Conservation (phyloP, 495 filamentous ascomycete genomes). For the Schizothecium vesticola region DNA sequence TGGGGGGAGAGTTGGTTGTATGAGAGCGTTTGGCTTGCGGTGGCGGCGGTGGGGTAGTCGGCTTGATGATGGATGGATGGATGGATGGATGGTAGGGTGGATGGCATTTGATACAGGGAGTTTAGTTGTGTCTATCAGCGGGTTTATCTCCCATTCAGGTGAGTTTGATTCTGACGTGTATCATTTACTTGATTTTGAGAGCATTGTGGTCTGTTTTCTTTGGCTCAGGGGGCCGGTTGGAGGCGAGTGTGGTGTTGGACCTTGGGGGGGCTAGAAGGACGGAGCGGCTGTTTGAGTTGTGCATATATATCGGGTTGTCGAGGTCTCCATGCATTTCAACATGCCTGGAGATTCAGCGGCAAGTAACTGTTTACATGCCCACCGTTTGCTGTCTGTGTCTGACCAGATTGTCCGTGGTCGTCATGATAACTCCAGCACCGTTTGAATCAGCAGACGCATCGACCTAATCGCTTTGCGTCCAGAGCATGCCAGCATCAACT, state of each 20-base stretch:
- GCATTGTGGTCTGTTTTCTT: neutral
- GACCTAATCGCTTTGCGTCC: neutral
- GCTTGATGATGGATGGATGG: neutral
- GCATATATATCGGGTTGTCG: neutral
- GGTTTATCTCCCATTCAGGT: neutral
- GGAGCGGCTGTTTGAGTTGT: neutral
- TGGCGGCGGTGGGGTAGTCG: neutral
- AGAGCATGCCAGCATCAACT: too few relatives aligned
- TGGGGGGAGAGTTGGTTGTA: neutral
- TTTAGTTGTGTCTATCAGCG: neutral
- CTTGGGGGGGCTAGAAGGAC: too few relatives aligned
- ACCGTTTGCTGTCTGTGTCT: too few relatives aligned
- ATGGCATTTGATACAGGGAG: neutral
- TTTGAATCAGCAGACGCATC: neutral
- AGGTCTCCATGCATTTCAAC: constrained; percentile 7
- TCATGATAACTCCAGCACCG: neutral
- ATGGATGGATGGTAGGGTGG: neutral
- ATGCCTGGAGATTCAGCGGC: constrained; percentile 1
- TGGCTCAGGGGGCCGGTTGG: neutral
- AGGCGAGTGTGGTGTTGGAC: neutral
- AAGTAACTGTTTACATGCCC: neutral
- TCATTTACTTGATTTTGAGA: neutral
- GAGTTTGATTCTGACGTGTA: constrained; percentile 1
- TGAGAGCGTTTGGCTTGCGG: constrained; percentile 3
- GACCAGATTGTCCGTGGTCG: neutral